Conservation (phyloP, 2,329 filamentous ascomycete species). For the Exophiala aquamarina region DNA sequence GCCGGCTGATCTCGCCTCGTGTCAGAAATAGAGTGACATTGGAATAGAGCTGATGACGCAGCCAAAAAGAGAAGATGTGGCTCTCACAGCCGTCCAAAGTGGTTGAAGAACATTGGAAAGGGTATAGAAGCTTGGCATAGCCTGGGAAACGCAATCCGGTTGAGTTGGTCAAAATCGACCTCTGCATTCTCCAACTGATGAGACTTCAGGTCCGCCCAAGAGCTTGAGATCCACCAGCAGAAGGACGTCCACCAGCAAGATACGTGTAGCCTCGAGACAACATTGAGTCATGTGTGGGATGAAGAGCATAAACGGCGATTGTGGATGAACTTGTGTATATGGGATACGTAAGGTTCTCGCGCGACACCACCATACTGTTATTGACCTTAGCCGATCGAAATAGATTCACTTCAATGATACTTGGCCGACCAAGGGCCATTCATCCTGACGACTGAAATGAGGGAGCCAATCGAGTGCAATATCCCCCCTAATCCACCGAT, state of each 20-base stretch:
- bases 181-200: neutral
- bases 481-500: slow-evolving; percentile 3
- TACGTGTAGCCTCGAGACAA: neutral
- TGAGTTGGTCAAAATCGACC: neutral
- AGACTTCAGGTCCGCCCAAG: slow-evolving; percentile 2
- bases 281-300: slow-evolving; percentile 4
- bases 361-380: neutral
- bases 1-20: neutral
- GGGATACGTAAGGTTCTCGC: slow-evolving; percentile 2
- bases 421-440: slow-evolving; percentile 6
- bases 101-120: slow-evolving; percentile 8
- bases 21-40: slow-evolving; percentile 4
- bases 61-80: neutral
- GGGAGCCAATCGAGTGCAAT: slow-evolving; percentile 3
- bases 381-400: neutral
- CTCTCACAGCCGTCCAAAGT: slow-evolving; percentile 4
- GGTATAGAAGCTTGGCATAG: slow-evolving; percentile 5
- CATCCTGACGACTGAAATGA: slow-evolving; percentile 3
- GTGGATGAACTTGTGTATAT: slow-evolving; percentile 5
- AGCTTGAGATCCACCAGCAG: neutral
- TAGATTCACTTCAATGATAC: slow-evolving; percentile 5
- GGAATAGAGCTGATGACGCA: slow-evolving; percentile 1
- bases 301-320: slow-evolving; percentile 4
- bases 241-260: neutral
- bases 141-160: slow-evolving; percentile 6